Base-by-base conservation (phyloP, 2,329 filamentous ascomycete species). In the Beauveria sp. region DNA sequence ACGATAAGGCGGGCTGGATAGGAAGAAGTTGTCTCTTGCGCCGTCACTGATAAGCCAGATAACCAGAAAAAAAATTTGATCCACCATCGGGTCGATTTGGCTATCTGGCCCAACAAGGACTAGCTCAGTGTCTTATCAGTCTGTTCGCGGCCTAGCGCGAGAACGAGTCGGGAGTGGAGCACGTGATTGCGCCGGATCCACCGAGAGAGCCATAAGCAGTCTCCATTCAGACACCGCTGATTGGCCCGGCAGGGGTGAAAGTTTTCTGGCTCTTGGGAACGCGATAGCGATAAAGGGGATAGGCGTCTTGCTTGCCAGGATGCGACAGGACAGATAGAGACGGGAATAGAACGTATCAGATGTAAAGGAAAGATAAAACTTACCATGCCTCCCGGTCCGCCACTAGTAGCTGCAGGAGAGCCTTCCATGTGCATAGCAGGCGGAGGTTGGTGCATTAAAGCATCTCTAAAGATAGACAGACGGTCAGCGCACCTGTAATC, bases 341-440 rank as follows among this genome's bases (percentile, higher is more conserved):
- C 43, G 53, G 20, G 46, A 37, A 56, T 51, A 48, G 26, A 61
- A n/a, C 47, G 47, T 51, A 59, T 59, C 57, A 59, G 62, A 61
- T 56, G 47, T 50, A 43, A 55, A 54, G 40, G 37, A 41, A 65
- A 52, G 63, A 62, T 41, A 58, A 57, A 37, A 73, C 76, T 71
- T 67, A 78, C 76, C 70, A 77, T 66, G 59, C 73, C 77, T 26
- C 73, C 73, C 59, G 71, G 71, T 56, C 73, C 75, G 59, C 73
- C 72, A 63, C 69, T 74, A 12, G 75, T 76, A 37, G 74, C 75
- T 28, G 76, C 75, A 34, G 73, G 76, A 34, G 76, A 77, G 20
- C 60, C 59, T 46, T 55, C 41, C 54, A 57, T 55, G 7, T 48
- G 44, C 37, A 55, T 50, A 51, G 55, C 53, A 60, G 57, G 63